Evolutionary conservation across 441 rosid species (phyloP), one percentile per base, ranked within the genome.

Genomic region (Pelargonium cotyledonis): DNA sequence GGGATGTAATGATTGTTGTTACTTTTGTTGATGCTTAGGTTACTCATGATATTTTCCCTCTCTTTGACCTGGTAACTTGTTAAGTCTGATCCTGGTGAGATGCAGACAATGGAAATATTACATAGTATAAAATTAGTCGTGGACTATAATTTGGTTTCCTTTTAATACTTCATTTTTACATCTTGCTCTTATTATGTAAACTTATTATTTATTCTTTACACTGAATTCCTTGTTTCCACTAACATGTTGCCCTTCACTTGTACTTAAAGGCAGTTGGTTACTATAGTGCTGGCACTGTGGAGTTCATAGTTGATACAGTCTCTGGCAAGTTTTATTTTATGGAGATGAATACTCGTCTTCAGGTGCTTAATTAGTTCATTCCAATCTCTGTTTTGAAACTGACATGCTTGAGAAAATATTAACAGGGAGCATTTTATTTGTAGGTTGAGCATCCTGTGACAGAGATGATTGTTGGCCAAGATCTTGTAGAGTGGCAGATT

Each of bases 401-500:
- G 26, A 57, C 31, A 26, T 68, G 69, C 70, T 53, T 62, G 65
- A 73, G 65, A 57, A 70, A 72, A 57, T 72, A 11, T 65, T 73
- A 8, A 64, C n/a, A 46, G 14, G 65, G 68, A 68, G 68, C 43
- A 73, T 41, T 68, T 74, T 75, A 18, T 77, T 72, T 73, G 70
- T 72, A 91, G 99, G 96, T 91, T 69, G 99, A 94, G 71, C 99
- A 94, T 86, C 99, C 97, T 65, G 99, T 94, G 75, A 94, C 99
- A 0, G 99, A 91, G 91, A 94, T 94, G 99, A 86, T 94, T 70
- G 92, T 91, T 41, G 86, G 88, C 72, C 96, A 89, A 86, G 99
- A 94, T 88, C 94, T 94, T 70, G 97, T 91, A 41, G 96, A 94
- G 80, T 89, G 97, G 95, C 97, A 94, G 83, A 85, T 94, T 70